Evolutionary conservation across 164 flowering plant genomes (phyloP).

Genomic region (Piper longum): DNA sequence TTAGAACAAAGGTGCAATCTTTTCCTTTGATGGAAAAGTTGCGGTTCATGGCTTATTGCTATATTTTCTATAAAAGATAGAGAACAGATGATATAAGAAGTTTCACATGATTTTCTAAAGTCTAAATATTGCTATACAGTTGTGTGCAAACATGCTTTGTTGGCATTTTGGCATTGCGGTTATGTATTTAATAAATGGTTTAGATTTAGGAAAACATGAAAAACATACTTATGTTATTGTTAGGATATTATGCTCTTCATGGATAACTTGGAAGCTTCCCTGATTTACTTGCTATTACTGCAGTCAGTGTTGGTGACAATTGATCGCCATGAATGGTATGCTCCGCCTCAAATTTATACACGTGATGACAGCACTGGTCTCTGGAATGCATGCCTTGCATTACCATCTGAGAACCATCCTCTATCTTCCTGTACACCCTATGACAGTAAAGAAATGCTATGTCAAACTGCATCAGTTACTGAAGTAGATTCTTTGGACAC

Average conservation of each 20-base stretch:
- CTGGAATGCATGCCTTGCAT: constrained; percentile 57
- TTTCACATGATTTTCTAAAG: too few relatives aligned
- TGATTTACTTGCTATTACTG: constrained; percentile 8
- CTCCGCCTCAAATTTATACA: constrained; percentile 71
- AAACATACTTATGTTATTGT: neutral
- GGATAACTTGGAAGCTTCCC: neutral
- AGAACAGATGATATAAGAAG: too few relatives aligned
- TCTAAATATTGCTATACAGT: too few relatives aligned
- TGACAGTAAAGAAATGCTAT: constrained; percentile 9
- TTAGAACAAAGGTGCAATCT: too few relatives aligned
- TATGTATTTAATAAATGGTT: too few relatives aligned
- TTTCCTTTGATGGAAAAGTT: too few relatives aligned
- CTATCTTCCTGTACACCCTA: constrained; percentile 16
- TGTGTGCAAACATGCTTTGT: too few relatives aligned
- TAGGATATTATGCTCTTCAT: neutral
- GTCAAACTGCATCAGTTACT: constrained; percentile 9
- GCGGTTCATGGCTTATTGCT: too few relatives aligned
- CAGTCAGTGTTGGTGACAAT: constrained; percentile 93
- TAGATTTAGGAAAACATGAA: too few relatives aligned
- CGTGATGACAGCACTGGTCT: constrained; percentile 81
- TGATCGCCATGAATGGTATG: constrained; percentile 97
- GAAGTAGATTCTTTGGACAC: constrained; percentile 26
- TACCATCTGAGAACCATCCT: constrained; percentile 26
- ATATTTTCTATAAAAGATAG: too few relatives aligned
- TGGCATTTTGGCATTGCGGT: too few relatives aligned